phyloP scores from a whole-genome alignment of 1,139 yeast species.

The Candida sojae region DNA sequence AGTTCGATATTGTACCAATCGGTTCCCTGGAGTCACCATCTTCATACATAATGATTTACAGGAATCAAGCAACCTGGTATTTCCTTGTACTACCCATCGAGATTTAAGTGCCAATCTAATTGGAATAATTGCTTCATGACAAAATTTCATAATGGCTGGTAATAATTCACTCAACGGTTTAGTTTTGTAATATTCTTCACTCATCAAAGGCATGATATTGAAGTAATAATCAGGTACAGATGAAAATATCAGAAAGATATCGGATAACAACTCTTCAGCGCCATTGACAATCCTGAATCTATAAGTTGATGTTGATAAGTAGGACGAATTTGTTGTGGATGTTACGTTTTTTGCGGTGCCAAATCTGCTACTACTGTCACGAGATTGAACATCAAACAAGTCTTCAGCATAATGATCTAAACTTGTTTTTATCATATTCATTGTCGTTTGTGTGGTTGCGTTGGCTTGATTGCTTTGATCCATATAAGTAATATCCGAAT shows the following conservation, averaged over 20 bases:
- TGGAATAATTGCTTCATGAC: slow-evolving; percentile 32
- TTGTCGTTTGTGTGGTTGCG: slow-evolving; percentile 5
- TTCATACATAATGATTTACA: slow-evolving; percentile 38
- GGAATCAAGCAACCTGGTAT: slow-evolving; percentile 31
- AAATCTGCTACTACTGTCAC: slow-evolving; percentile 1
- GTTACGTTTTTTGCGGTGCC: background rate
- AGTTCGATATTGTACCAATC: slow-evolving; percentile 21
- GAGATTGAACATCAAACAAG: slow-evolving; percentile 2
- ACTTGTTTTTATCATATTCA: slow-evolving; percentile 10
- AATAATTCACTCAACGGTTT: slow-evolving; percentile 19
- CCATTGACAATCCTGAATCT: slow-evolving; percentile 15
- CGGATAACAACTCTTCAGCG: slow-evolving; percentile 38
- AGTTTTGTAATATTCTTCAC: slow-evolving; percentile 17
- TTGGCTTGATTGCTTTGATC: slow-evolving; percentile 9
- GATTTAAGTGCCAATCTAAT: slow-evolving; percentile 35
- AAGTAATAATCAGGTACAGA: slow-evolving; percentile 39
- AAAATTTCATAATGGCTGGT: slow-evolving; percentile 18
- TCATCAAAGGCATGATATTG: slow-evolving; percentile 29
- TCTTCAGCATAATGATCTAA: slow-evolving; percentile 16
- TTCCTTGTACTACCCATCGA: slow-evolving; percentile 19
- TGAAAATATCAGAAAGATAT: slow-evolving; percentile 36
- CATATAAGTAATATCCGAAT: slow-evolving; percentile 11
- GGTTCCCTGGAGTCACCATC: slow-evolving; percentile 24
- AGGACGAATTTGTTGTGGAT: slow-evolving; percentile 5
- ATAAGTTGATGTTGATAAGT: slow-evolving; percentile 8